Evolutionary conservation across 129 eudicot genomes (phyloP).

Genomic region (Dittrichia graveolens): DNA sequence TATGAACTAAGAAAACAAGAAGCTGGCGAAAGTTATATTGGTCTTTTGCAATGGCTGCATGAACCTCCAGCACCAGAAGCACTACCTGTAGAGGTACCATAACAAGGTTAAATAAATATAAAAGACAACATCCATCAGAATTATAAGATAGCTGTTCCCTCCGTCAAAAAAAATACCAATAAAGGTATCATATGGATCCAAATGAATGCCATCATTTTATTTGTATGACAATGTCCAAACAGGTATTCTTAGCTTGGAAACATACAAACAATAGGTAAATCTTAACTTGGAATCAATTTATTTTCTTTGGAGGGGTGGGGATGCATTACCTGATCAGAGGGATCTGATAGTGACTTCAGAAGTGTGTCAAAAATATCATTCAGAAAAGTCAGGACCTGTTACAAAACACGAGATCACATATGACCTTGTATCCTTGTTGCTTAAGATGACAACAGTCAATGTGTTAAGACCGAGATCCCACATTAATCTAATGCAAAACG

Average conservation of each 20-base stretch:
- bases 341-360: conserved; percentile 88
- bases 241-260: not conserved
- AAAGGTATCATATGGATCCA: conserved; percentile 3
- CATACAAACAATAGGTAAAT: not conserved
- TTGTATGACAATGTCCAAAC: too few relatives aligned
- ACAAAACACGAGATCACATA: conserved; percentile 27
- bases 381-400: conserved; percentile 80
- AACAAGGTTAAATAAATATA: not conserved
- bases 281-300: too few relatives aligned
- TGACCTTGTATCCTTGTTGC: conserved; percentile 19
- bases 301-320: too few relatives aligned
- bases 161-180: not conserved
- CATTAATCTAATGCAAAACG: conserved; percentile 22
- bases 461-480: conserved; percentile 2
- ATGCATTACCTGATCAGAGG: conserved; percentile 81
- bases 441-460: conserved; percentile 17
- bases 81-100: conserved; percentile 61
- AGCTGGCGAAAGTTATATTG: conserved; percentile 78
- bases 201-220: not conserved
- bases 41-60: conserved; percentile 90
- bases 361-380: conserved; percentile 87
- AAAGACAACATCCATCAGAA: not conserved
- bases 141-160: not conserved
- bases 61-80: conserved; percentile 92
- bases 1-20: conserved; percentile 70